phyloP scores from a whole-genome alignment of 352 stramenopile species.

The Phytophthora litchii region DNA sequence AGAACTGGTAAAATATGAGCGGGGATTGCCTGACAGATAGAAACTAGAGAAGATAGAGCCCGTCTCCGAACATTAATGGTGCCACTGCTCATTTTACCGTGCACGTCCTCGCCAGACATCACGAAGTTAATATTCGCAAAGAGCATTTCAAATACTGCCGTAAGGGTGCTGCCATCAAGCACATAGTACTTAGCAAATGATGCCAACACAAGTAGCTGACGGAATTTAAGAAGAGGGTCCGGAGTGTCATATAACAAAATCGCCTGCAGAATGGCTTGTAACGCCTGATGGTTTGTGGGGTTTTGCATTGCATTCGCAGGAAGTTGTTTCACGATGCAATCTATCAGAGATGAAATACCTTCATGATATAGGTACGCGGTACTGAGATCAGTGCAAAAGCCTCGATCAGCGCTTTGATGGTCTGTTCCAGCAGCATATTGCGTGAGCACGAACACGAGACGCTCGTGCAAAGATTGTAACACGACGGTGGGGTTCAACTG shows the following conservation, averaged over 20 bases:
- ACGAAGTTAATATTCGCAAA: slow-evolving; percentile 79
- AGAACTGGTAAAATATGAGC: slow-evolving; percentile 80
- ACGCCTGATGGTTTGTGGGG: slow-evolving; percentile 41
- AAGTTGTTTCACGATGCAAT: slow-evolving; percentile 82
- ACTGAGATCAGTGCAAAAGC: slow-evolving; percentile 64
- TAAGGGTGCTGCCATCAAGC: slow-evolving; percentile 60
- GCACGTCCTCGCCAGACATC: slow-evolving; percentile 68
- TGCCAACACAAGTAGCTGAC: slow-evolving; percentile 68
- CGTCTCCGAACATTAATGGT: slow-evolving; percentile 76
- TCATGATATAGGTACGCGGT: slow-evolving; percentile 81
- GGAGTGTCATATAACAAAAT: slow-evolving; percentile 59
- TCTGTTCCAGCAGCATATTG: slow-evolving; percentile 56
- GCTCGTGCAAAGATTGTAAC: slow-evolving; percentile 66
- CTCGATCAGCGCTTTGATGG: slow-evolving; percentile 46
- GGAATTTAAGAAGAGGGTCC: slow-evolving; percentile 77
- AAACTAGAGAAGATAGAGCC: slow-evolving; percentile 71
- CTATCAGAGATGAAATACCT: slow-evolving; percentile 68
- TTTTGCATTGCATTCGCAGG: slow-evolving; percentile 47
- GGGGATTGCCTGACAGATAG: slow-evolving; percentile 79
- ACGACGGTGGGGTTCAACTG: slow-evolving; percentile 53
- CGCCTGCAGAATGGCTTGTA: slow-evolving; percentile 57
- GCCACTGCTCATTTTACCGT: slow-evolving; percentile 66
- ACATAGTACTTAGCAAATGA: slow-evolving; percentile 83
- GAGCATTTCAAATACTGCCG: slow-evolving; percentile 76
- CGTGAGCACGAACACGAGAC: slow-evolving; percentile 56